Evolutionary conservation across 768 basidiomycete species (phyloP), one percentile per base, ranked within the genome.

Genomic region (Mycena filopes): DNA sequence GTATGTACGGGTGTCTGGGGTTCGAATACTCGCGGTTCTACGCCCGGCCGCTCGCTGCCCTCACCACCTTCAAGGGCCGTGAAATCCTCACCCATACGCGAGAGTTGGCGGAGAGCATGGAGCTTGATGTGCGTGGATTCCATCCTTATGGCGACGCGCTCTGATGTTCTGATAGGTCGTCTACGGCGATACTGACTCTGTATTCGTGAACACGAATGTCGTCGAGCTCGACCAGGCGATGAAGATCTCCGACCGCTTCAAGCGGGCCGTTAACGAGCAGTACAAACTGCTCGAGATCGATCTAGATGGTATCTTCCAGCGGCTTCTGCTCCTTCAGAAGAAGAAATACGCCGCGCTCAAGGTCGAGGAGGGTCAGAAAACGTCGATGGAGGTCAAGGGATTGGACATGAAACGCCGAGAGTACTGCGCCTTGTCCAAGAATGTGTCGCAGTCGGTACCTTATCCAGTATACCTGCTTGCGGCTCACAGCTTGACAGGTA

Each of bases 1-100:
- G 94, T 83, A 99, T 99, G 98, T 99, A 99, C 77, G 98, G 98
- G 20, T 99, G 98, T 83, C 89, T 99, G 23, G 98, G 98, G 50
- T 99, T 98, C 75, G 95, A 96, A 73, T 93, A 95, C 71, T 98
- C 98, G 12, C 83, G 98, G 53, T 99, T 99, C 83, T 98, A 96
- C 69, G 98, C 98, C 23, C 87, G 94, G 45, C 95, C 96, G 0
- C 87, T 99, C n/a, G 98, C 98, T 18, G 95, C 98, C 46, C 85
- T 99, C 50, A 99, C 96, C 23, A 99, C 98, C 0, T 96, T 89
- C 86, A 99, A 97, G 77, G 98, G 98, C 72, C 91, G 98, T 77
- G 96, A 99, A 78, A 99, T 99, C 72, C 76, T 99, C 74, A 99
- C 93, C 0, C 90, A 94, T 66, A 98, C 98, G 0, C 86, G 90